These are phyloP conservation scores for Ogataea hybrid DNA, from an alignment of 1,139 yeast species.

Conservation along the genomic window DNA sequence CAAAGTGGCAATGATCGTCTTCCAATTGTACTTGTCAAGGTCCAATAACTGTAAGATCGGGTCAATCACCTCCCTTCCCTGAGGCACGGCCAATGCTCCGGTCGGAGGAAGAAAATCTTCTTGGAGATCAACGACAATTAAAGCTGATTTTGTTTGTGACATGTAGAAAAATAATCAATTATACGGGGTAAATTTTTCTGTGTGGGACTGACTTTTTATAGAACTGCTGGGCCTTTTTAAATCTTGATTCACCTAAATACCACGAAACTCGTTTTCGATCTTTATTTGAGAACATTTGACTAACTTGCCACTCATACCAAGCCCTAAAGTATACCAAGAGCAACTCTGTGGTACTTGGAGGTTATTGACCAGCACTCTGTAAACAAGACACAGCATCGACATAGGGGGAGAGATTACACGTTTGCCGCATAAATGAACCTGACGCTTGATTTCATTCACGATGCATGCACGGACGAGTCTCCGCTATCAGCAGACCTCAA, in stretches of 20 bases:
- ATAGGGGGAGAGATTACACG: slow-evolving; percentile 1
- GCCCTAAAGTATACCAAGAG: no score
- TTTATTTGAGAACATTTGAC: no score
- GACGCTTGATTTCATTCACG: neutral
- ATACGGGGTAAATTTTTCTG: slow-evolving; percentile 2
- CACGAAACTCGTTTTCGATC: no score
- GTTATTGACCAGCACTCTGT: no score
- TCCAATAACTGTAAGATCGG: slow-evolving; percentile 45
- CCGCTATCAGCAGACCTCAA: slow-evolving; percentile 12
- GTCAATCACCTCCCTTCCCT: slow-evolving; percentile 61
- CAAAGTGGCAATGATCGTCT: slow-evolving; percentile 65
- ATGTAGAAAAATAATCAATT: neutral
- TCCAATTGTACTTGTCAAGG: slow-evolving; percentile 47
- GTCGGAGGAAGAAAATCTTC: slow-evolving; percentile 78
- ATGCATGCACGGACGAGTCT: slow-evolving; percentile 11
- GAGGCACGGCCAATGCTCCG: slow-evolving; percentile 72
- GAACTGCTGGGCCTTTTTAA: neutral
- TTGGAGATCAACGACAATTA: slow-evolving; percentile 77
- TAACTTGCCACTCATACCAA: no score
- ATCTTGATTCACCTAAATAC: neutral
- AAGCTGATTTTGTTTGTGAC: slow-evolving; percentile 40
- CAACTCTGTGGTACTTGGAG: neutral
- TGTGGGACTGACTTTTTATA: neutral
- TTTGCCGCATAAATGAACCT: slow-evolving; percentile 3
- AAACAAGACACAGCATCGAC: no score